phyloP scores from a whole-genome alignment of 306 rosid genomes.

The Quercus cerris region DNA sequence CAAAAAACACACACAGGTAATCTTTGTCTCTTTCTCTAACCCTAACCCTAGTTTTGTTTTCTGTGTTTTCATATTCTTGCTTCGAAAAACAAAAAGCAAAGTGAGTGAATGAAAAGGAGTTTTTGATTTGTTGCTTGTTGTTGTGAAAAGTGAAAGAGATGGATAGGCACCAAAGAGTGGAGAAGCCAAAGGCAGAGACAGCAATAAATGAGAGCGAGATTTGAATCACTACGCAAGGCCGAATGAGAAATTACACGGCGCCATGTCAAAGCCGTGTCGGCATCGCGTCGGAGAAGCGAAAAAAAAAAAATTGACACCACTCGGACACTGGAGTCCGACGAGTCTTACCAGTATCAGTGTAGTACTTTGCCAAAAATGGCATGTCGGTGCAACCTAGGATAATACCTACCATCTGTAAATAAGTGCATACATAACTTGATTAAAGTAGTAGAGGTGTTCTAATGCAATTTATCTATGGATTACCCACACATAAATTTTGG shows the following conservation, averaged over 20 bases:
- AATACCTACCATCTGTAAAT: too few species aligned
- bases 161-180: slow-evolving; percentile 95
- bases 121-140: background rate
- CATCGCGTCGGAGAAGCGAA: too few species aligned
- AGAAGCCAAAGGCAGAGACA: slow-evolving; percentile 64
- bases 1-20: too few species aligned
- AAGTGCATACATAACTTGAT: too few species aligned
- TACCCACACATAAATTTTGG: too few species aligned
- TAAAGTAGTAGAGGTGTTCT: too few species aligned
- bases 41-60: slow-evolving; percentile 1
- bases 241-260: slow-evolving; percentile 84
- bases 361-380: too few species aligned
- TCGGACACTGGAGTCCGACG: too few species aligned
- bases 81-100: background rate
- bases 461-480: too few species aligned
- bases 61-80: background rate
- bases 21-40: slow-evolving; percentile 1
- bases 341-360: too few species aligned
- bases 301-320: too few species aligned
- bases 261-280: slow-evolving; percentile 4
- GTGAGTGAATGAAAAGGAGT: background rate
- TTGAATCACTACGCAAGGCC: slow-evolving; percentile 81
- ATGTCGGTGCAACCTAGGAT: too few species aligned
- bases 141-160: slow-evolving; percentile 6
- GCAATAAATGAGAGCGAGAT: slow-evolving; percentile 85